Base-by-base conservation (phyloP, 352 stramenopile species). In the Phytophthora kernoviae region DNA sequence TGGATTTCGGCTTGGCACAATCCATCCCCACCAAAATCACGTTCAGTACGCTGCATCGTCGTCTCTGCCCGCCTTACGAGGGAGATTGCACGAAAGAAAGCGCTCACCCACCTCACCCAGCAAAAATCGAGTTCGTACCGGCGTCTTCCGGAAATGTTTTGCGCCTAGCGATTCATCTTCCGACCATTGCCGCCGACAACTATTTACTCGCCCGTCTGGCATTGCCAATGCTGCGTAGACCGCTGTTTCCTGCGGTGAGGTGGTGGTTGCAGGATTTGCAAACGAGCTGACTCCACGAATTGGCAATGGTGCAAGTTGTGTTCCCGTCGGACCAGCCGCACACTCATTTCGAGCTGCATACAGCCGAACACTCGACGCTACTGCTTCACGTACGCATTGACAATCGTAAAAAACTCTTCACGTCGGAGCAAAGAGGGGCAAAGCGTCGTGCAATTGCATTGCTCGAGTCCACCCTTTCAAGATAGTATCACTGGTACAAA, bases 391-490 rank as follows among this genome's bases (percentile, higher is more conserved):
- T 33, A 48, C 32, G 61, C 22, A 46, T 64, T 54, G 54, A 43
- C 12, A 15, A 21, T 43, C 37, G 54, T 64, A 63, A 63, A 54
- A 64, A 30, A 52, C 24, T 54, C 36, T 40, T 30, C 24, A 30
- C 24, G 24, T 30, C 24, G 24, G 10, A 17, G 33, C 33, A 39
- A 34, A 34, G 30, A 34, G 30, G 11, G 30, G 11, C 30, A 34
- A 34, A n/a, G n/a, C 15, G 43, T 65, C 61, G 61, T 69, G 49
- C 36, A 43, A 51, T 69, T 65, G 61, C 58, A 46, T 40, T n/a
- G 21, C 54, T 62, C 49, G 15, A 15, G 44, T 57, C 15, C 37
- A 17, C 33, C 33, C 33, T 40, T 30, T 30, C 24, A 30, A 30
- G 24, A 30, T 30, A 30, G 24, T 30, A 30, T 30, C 24, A 7